Base-by-base conservation (phyloP, 805 yeast species). In the Schwanniomyces polymorphus region DNA sequence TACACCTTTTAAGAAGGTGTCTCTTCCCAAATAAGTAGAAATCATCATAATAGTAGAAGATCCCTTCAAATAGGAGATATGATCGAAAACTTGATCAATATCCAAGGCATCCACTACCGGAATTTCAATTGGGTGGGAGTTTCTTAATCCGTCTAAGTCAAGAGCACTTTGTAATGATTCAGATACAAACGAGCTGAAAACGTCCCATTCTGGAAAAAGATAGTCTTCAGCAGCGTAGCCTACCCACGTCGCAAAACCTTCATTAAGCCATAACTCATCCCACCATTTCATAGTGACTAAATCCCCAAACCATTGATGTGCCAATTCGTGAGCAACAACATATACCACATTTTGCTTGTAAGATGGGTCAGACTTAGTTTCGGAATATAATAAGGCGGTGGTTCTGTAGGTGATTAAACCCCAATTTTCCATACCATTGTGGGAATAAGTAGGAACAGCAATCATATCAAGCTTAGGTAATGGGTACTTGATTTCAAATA, bases 371-470 rank as follows among this genome's bases (percentile, higher is more conserved):
- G 82, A 77, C 25, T 67, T 74, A 11, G 59, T 57, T 28, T 69
- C 75, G 27, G 78, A 75, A 58, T 60, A 65, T 76, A 79, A 56
- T 66, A 73, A 57, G 53, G 80, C 68, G 59, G 85, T 63, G 76
- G 74, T 50, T 84, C 85, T 68, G 79, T 88, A 57, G 78, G 86
- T 66, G 45, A 88, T 80, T 43, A 89, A 71, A 25, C 95, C 95
- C 88, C 91, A 88, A 71, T 89, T 89, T 69, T 88, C 96, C 96
- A 88, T 88, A 18, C 95, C 96, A 56, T 89, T 88, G 48, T 90
- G 91, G 27, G 88, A 80, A 61, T 85, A 86, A 43, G 86, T 81
- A 55, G 88, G 91, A 47, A 88, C 85, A 3, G 91, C 91, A 33
- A 89, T 71, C 67, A 87, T 73, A 61, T 89, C 96, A 63, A 88